phyloP scores from a whole-genome alignment of 129 eudicot species.

The Dittrichia graveolens region DNA sequence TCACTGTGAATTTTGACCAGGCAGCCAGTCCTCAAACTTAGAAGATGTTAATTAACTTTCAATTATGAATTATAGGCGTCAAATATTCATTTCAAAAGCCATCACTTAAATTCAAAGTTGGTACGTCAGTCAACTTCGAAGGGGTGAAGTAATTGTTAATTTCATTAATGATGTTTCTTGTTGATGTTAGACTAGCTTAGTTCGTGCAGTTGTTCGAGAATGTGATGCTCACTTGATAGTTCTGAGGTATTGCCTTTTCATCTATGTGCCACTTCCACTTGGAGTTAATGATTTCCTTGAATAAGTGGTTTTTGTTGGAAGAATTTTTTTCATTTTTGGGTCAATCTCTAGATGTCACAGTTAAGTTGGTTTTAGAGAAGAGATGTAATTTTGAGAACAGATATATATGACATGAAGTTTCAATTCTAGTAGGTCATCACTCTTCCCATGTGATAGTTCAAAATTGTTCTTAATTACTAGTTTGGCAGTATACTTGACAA shows the following conservation, averaged over 20 bases:
- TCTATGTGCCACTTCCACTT: conserved; percentile 1
- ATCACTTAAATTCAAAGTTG: neutral
- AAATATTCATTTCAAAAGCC: neutral
- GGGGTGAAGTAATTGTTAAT: conserved; percentile 5
- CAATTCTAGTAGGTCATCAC: neutral
- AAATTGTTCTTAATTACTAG: neutral
- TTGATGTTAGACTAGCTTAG: conserved; percentile 78
- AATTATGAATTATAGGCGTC: neutral
- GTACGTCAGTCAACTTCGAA: neutral
- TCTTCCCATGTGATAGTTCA: neutral
- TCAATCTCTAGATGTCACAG: neutral
- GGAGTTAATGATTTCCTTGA: neutral
- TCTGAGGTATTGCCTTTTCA: conserved; percentile 58
- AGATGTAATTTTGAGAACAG: neutral
- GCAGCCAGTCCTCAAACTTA: neutral
- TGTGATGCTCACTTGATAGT: conserved; percentile 70
- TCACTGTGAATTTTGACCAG: neutral
- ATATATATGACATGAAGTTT: conserved; percentile 3
- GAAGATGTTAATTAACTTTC: neutral
- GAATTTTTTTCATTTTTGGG: neutral
- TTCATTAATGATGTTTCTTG: conserved; percentile 29
- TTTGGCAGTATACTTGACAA: neutral
- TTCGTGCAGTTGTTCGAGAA: conserved; percentile 91
- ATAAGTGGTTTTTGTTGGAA: neutral
- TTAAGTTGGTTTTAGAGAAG: neutral